A percentile compares a stretch with the other conserved stretches of the same genome.
Evolutionary conservation across 305 asterid species (phyloP).

Genomic region (Fraxinus floribunda): DNA sequence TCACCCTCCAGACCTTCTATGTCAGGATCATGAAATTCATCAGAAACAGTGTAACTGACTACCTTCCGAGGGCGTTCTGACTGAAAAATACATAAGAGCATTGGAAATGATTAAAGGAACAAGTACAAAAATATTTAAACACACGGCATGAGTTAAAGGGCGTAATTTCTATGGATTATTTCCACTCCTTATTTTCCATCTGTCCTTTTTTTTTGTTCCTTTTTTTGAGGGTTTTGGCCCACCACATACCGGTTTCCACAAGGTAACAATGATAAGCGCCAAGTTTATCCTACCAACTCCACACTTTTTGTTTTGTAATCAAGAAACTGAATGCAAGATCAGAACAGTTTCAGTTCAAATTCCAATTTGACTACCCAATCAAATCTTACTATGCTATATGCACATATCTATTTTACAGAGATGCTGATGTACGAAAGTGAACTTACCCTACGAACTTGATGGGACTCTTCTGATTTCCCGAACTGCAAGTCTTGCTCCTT

Average conservation of each 20-base stretch:
- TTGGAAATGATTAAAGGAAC: neutral
- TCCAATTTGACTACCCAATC: neutral
- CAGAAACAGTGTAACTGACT: conserved; percentile 47
- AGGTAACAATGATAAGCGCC: neutral
- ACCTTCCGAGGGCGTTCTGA: conserved; percentile 60
- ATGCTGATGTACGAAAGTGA: neutral
- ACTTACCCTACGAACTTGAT: conserved; percentile 69
- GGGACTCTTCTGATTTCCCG: conserved; percentile 39
- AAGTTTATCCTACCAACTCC: neutral
- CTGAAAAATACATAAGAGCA: conserved; percentile 41
- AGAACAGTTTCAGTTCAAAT: neutral
- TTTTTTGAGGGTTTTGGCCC: neutral
- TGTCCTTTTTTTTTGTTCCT: neutral
- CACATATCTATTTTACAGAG: neutral
- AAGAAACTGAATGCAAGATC: neutral
- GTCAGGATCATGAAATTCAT: conserved; percentile 35
- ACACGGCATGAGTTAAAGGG: neutral
- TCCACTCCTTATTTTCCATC: neutral
- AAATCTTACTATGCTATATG: neutral
- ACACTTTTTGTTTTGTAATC: neutral
- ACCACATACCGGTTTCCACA: neutral
- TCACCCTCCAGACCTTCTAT: conserved; percentile 22
- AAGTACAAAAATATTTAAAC: neutral
- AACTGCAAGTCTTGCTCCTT: conserved; percentile 40
- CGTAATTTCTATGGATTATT: neutral